Evolutionary conservation across 805 yeast genomes (phyloP), one percentile per base, ranked within the genome.

Genomic region (Candida dendrica): DNA sequence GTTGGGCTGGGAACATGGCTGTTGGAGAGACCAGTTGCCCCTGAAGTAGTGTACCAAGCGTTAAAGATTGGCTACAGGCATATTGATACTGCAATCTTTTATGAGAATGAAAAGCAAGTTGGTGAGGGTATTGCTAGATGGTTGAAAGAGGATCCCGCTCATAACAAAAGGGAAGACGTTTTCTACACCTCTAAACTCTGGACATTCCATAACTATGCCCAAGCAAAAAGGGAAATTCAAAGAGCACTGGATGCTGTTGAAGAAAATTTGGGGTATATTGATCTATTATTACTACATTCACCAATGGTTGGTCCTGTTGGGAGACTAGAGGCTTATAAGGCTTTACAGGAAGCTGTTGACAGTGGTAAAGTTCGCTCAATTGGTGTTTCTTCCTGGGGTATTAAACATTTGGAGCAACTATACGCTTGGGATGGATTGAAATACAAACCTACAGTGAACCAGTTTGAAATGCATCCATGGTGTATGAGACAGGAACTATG

Each of bases 381-480:
- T 44, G 95, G 95, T 24, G 89, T 86, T 14, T 83, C 93, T 7
- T 82, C 83, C 59, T 86, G 74, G 59, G 87, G 88, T 34, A 53
- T 62, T 17, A 64, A 64, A 3, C 88, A 81, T 58, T 60, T 85
- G n/a, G 73, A 79, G 43, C 81, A 82, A 55, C 59, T 86, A 36
- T 66, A 81, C 37, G 53, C 76, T 27, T 78, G 86, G 84, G 72
- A 72, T 2, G 77, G 70, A 1, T 56, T 75, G 46, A 73, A 62
- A 46, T 58, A 74, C 44, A 69, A 70, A 46, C 90, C 95, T 0
- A 86, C 81, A 0, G 81, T 84, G 34, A 82, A 87, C 59, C 95
- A 88, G 59, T 75, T 87, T 54, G 74, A 69, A 47, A 64, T 73
- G 42, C 75, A 73, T 48, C 79, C 80, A 18, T 75, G 77, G 75